Evolutionary conservation across 2,329 filamentous ascomycete species (phyloP).

Genomic region (Scolecobasidium constrictum): DNA sequence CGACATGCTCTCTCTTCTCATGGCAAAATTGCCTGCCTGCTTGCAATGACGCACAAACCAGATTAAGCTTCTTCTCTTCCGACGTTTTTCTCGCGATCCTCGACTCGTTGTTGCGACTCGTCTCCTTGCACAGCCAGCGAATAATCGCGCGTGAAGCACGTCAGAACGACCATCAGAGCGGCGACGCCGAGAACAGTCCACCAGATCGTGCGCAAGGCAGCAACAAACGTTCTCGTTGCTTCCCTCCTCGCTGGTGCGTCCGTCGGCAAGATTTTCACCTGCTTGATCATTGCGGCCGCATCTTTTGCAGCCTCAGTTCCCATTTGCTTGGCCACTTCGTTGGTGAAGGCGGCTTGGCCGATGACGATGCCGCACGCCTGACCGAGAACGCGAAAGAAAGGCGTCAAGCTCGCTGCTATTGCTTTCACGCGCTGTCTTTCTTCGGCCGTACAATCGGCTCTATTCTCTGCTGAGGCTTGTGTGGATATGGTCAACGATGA

Average conservation of each 20-base stretch:
- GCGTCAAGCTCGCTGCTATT: neutral
- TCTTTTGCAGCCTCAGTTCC: conserved; percentile 1
- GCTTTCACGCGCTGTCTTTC: neutral
- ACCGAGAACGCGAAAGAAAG: conserved; percentile 1
- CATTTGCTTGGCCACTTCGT: neutral
- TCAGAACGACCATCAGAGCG: neutral
- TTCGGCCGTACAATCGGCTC: conserved; percentile 1
- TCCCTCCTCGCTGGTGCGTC: neutral
- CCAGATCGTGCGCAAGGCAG: neutral
- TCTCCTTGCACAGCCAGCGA: neutral
- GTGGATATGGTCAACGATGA: neutral
- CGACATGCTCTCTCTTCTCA: too few relatives aligned
- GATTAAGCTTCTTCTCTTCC: too few relatives aligned
- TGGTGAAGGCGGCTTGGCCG: neutral
- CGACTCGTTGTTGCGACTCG: neutral
- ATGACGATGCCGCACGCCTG: neutral
- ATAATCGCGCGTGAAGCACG: conserved; percentile 1
- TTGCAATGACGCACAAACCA: too few relatives aligned
- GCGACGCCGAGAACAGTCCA: conserved; percentile 3
- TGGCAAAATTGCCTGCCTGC: too few relatives aligned
- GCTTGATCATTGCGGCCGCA: neutral
- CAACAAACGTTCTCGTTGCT: conserved; percentile 2
- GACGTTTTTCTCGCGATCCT: neutral
- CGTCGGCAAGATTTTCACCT: neutral
- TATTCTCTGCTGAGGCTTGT: conserved; percentile 3